phyloP scores from a whole-genome alignment of 371 early-diverging fungal species.

The Conidiobolus incongruus region DNA sequence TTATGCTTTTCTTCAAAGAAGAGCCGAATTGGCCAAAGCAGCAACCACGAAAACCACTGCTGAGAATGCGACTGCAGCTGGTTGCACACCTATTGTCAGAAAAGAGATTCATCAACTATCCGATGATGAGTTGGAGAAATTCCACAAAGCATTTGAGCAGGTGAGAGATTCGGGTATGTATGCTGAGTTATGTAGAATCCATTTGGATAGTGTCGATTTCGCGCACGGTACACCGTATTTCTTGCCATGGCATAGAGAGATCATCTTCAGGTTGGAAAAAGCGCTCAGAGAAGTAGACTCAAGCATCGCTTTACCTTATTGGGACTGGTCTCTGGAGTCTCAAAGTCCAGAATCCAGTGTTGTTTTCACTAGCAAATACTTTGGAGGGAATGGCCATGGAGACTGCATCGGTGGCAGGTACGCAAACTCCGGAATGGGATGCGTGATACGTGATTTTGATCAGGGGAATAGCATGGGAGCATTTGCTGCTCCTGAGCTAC shows the following conservation, averaged over 20 bases:
- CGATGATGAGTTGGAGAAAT: background rate
- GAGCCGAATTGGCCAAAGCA: too few relatives aligned
- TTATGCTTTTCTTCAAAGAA: too few relatives aligned
- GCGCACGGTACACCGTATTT: slow-evolving; percentile 5
- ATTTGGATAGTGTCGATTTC: slow-evolving; percentile 1
- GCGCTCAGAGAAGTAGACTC: slow-evolving; percentile 1
- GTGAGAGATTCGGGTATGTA: background rate
- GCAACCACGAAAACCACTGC: too few relatives aligned
- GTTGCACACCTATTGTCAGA: too few relatives aligned
- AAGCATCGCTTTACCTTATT: slow-evolving; percentile 5
- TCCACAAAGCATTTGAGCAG: background rate
- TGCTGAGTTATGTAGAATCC: background rate
- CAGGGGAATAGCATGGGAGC: slow-evolving; percentile 10
- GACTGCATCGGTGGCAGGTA: slow-evolving; percentile 2
- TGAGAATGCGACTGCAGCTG: too few relatives aligned
- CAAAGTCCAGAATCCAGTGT: slow-evolving; percentile 5
- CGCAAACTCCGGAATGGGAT: slow-evolving; percentile 1
- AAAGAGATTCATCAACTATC: slow-evolving; percentile 1
- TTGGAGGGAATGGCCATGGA: slow-evolving; percentile 7
- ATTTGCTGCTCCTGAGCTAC: slow-evolving; percentile 14
- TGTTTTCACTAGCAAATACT: slow-evolving; percentile 2
- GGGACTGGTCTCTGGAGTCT: slow-evolving; percentile 6
- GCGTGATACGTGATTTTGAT: slow-evolving; percentile 12
- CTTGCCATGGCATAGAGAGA: slow-evolving; percentile 5
- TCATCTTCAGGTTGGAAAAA: slow-evolving; percentile 3